A percentile compares a stretch with the other conserved stretches of the same genome.
Evolutionary conservation across 768 basidiomycete species (phyloP).

Genomic region (Trametes elegans): DNA sequence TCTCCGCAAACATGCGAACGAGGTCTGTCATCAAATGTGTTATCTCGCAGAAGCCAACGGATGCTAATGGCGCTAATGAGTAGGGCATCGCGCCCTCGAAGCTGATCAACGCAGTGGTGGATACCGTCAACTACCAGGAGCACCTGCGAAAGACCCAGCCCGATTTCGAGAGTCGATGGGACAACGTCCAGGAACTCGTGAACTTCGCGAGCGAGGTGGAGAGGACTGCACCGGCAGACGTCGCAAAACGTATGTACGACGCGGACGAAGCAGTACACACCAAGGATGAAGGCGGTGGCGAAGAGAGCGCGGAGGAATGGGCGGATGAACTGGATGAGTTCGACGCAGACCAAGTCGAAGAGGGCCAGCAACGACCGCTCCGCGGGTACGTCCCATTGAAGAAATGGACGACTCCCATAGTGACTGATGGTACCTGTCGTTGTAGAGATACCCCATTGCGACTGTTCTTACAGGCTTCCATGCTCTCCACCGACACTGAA

Average conservation of each 20-base stretch:
- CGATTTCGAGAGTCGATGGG: conserved; percentile 79
- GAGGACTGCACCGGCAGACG: conserved; percentile 22
- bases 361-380: not conserved
- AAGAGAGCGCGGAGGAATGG: conserved; percentile 17
- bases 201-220: conserved; percentile 68
- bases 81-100: conserved; percentile 62
- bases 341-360: conserved; percentile 7
- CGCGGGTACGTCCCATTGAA: not conserved
- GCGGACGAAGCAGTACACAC: conserved; percentile 1
- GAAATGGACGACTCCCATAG: not conserved
- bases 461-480: conserved; percentile 73
- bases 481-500: conserved; percentile 79
- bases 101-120: conserved; percentile 57
- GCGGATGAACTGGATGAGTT: conserved; percentile 8
- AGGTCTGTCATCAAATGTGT: conserved; percentile 37
- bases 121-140: conserved; percentile 60
- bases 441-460: conserved; percentile 53
- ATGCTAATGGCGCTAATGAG: not conserved
- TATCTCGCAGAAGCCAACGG: not conserved
- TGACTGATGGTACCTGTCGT: not conserved
- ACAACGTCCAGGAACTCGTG: conserved; percentile 84
- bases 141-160: conserved; percentile 67
- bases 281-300: not conserved
- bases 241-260: conserved; percentile 19
- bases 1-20: conserved; percentile 50